Base-by-base conservation (phyloP, 2,329 filamentous ascomycete species). In the Colletotrichum sidae region DNA sequence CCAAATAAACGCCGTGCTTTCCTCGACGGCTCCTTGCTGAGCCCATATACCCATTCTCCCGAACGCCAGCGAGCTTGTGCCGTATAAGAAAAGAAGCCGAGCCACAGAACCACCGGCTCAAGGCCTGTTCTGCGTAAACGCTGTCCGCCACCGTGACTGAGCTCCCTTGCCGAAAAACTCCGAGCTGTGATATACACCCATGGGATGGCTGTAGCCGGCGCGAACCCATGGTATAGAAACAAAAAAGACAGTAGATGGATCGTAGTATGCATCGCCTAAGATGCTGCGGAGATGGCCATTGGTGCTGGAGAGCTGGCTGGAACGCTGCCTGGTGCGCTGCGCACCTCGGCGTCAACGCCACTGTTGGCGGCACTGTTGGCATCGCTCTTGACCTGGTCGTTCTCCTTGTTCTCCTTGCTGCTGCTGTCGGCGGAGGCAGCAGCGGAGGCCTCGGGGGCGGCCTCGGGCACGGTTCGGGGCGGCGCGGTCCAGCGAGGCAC, bases 401-500 rank as follows among this genome's bases (percentile, higher is more conserved):
- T 90, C 69, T 87, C 87, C 72, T 88, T 86, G 73, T 88, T 88
- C 75, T 90, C 86, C 75, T 92, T 89, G 72, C 83, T 86, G 78
- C 86, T 88, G 72, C 83, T 78, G 66, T 83, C 81, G 49, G 79
- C 80, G 5, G 84, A 85, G 2, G 78, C 78, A 2, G 77, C 77
- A 9, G 79, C 75, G 13, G 83, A 83, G 11, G 82, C 82, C 52
- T 84, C 83, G 0, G 80, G 75, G 33, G 76, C 73, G 3, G 83
- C 81, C 54, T 85, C 81, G 6, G 79, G 79, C 33, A 77, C 75
- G 34, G 83, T 78, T 76, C 86, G 88, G n/a, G 84, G 80, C 38
- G 91, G 91, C 39, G 93, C 91, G 56, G 89, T 90, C 94, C 95
- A 98, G 60, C 92, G 90, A 17, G 90, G 86, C 51, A 97, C 85